Conservation (phyloP, 495 filamentous ascomycete species). For the Aspergillus panamensis region DNA sequence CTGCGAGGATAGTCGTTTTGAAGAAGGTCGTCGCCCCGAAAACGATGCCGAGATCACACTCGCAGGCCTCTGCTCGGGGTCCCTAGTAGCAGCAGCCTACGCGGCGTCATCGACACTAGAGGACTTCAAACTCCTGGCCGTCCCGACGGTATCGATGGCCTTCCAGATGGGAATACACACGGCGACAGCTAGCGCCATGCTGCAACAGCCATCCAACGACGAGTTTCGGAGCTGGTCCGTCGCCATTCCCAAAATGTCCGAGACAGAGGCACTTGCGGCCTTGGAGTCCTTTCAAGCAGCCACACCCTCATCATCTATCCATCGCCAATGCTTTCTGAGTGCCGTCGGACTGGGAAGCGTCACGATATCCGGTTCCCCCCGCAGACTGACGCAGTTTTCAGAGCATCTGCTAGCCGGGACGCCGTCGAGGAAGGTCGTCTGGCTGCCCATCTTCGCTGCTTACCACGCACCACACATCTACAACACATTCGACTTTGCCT, state of each 20-base stretch:
- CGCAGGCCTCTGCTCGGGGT: neutral
- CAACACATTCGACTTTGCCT: neutral
- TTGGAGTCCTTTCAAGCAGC: neutral
- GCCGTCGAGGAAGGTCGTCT: neutral
- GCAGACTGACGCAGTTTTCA: neutral
- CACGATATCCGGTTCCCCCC: neutral
- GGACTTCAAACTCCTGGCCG: neutral
- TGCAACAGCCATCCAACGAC: neutral
- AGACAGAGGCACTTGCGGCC: neutral
- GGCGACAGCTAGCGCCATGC: neutral
- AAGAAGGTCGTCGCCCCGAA: neutral
- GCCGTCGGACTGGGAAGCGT: neutral
- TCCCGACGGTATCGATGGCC: neutral
- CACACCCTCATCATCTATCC: slow-evolving; percentile 1
- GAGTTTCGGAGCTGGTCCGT: neutral
- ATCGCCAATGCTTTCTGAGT: neutral
- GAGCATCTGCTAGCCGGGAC: neutral
- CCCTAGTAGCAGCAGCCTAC: neutral
- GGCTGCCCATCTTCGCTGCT: neutral
- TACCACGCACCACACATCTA: neutral
- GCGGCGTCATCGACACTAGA: neutral
- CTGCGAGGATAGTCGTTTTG: neutral
- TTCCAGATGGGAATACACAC: neutral
- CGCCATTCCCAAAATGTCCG: neutral
- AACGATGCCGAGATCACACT: neutral